These are phyloP conservation scores for Amanita muscaria DNA, from an alignment of 768 basidiomycete genomes.

Conservation along the genomic window DNA sequence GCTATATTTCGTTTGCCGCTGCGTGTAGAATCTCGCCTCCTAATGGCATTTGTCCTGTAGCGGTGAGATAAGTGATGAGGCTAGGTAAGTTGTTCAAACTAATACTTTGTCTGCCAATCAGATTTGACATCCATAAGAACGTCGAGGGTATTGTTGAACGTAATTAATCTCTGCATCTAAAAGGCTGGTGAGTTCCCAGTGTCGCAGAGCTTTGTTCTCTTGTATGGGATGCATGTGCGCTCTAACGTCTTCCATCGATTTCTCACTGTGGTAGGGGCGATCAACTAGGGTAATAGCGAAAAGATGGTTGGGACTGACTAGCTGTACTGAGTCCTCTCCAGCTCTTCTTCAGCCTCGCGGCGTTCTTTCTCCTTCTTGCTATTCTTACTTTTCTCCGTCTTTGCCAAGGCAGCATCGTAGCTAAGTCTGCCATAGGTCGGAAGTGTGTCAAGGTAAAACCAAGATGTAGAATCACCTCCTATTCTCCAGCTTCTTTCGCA, in stretches of 20 bases:
- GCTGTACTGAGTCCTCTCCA: slow-evolving; percentile 58
- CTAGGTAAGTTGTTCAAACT: too few relatives aligned
- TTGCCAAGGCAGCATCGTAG: slow-evolving; percentile 67
- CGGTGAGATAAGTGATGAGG: neutral
- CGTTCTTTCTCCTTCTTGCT: slow-evolving; percentile 80
- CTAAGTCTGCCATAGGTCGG: slow-evolving; percentile 41
- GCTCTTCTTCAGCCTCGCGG: slow-evolving; percentile 74
- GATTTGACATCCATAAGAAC: slow-evolving; percentile 60
- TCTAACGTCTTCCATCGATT: slow-evolving; percentile 79
- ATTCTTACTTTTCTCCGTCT: slow-evolving; percentile 56
- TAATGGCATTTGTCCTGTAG: neutral
- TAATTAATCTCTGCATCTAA: slow-evolving; percentile 70
- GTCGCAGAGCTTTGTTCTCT: slow-evolving; percentile 65
- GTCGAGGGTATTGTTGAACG: slow-evolving; percentile 62
- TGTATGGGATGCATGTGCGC: slow-evolving; percentile 72
- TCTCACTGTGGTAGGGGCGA: slow-evolving; percentile 47
- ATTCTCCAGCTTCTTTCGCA: slow-evolving; percentile 83
- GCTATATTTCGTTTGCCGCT: slow-evolving; percentile 20
- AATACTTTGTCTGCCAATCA: slow-evolving; percentile 50
- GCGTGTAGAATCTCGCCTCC: neutral
- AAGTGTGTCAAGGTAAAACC: neutral
- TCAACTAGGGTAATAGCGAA: neutral
- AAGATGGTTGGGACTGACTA: slow-evolving; percentile 40
- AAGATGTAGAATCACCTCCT: slow-evolving; percentile 52
- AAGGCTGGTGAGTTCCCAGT: slow-evolving; percentile 61